Evolutionary conservation across 805 yeast species (phyloP).

Genomic region (Saccharomyces jurei): DNA sequence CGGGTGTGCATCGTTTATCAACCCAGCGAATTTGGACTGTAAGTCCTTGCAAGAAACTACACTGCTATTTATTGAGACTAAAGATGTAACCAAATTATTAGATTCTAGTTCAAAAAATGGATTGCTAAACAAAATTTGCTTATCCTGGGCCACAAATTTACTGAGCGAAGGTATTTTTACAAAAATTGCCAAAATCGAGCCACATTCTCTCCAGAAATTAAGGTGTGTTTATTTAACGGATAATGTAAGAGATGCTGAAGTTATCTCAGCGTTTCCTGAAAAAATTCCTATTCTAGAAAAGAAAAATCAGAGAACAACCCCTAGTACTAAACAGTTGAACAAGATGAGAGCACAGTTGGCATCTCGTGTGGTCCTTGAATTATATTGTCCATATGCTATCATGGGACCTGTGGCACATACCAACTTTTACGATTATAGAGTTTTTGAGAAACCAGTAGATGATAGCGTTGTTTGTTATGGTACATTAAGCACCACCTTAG

Average conservation of each 20-base stretch:
- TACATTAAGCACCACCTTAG: constrained; percentile 50
- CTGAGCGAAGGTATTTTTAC: constrained; percentile 45
- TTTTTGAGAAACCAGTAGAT: constrained; percentile 30
- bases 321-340: constrained; percentile 31
- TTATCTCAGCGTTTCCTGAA: constrained; percentile 12
- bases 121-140: constrained; percentile 18
- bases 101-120: neutral
- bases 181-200: constrained; percentile 21
- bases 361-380: constrained; percentile 46
- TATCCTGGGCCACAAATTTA: constrained; percentile 35
- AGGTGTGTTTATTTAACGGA: constrained; percentile 39
- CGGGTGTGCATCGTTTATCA: constrained; percentile 23
- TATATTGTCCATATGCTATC: constrained; percentile 31
- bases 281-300: constrained; percentile 11
- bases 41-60: constrained; percentile 10
- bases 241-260: constrained; percentile 12
- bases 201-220: constrained; percentile 18
- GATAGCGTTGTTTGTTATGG: constrained; percentile 39
- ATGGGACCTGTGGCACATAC: constrained; percentile 54
- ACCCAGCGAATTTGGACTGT: constrained; percentile 20
- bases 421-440: constrained; percentile 55
- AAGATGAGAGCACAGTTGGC: constrained; percentile 39
- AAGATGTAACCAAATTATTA: constrained; percentile 6
- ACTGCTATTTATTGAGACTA: constrained; percentile 14
- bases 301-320: constrained; percentile 6